Evolutionary conservation across 306 rosid genomes (phyloP), one percentile per base, ranked within the genome.

Genomic region (Vigna reflexopilosa): DNA sequence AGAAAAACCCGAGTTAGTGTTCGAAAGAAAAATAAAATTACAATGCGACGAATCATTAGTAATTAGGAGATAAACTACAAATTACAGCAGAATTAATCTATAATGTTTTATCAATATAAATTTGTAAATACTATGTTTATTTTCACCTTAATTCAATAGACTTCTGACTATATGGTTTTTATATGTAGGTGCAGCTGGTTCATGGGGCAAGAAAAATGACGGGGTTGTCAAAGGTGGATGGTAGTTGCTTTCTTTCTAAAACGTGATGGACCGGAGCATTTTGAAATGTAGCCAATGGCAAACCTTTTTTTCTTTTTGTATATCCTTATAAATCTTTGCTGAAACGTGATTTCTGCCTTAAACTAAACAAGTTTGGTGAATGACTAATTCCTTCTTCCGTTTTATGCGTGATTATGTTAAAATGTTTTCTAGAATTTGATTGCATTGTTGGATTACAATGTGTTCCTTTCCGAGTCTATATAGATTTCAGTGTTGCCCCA

Each of bases 191-290:
- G 81, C 83, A 20, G 77, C 78, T 36, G 88, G 90, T 32, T 80
- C 90, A 2, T 85, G 91, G 93, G 93, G 85, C 5, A 73, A 76
- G 77, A 71, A 11, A 61, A 79, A 20, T 67, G 84, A 76, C 20
- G 65, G 79, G 32, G 42, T 81, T 73, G 80, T 70, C 77, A 83
- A 65, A n/a, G 88, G 89, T 78, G 89, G 91, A 44, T 87, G 93
- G 90, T 89, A 81, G 83, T 72, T 36, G 58, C 52, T 73, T 38
- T 62, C 45, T n/a, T 14, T 59, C 47, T 26, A 55, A 40, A 42
- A 42, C 47, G 47, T 42, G 64, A 38, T 52, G 40, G 77, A 26
- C 51, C 67, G 2, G 67, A 58, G 73, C 67, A 78, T 80, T 42
- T 42, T 12, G 47, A 42, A 2, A 67, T 76, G 52, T 67, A 55